Conservation (phyloP, 345 rosid genomes). For the Geranium rotundifolium region DNA sequence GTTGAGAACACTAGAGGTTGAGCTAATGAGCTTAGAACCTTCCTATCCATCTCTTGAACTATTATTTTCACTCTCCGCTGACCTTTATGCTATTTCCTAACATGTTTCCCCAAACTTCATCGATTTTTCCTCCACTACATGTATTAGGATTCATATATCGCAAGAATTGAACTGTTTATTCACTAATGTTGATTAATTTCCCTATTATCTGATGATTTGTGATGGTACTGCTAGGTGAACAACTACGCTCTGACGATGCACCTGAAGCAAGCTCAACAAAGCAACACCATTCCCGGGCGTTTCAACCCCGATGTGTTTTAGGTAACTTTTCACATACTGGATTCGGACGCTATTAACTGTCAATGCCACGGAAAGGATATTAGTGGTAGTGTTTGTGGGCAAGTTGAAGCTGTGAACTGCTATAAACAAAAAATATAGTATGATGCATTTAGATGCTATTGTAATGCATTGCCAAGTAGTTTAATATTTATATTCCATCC, state of each 20-base stretch:
- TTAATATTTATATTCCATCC: too few relatives aligned
- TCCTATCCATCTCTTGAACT: neutral
- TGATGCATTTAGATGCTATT: neutral
- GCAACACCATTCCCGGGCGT: slow-evolving; percentile 23
- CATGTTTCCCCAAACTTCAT: neutral
- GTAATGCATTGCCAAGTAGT: neutral
- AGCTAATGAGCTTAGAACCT: neutral
- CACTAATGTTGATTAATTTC: neutral
- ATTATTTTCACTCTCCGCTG: neutral
- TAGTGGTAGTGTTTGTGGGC: neutral
- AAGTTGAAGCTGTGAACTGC: neutral
- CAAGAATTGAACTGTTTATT: neutral
- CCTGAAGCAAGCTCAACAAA: slow-evolving; percentile 25
- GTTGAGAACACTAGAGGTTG: slow-evolving; percentile 70
- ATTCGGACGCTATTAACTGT: too few relatives aligned
- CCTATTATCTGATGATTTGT: neutral
- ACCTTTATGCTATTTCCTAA: neutral
- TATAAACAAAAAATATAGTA: too few relatives aligned
- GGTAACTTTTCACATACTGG: neutral
- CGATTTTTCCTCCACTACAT: neutral
- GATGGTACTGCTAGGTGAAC: slow-evolving; percentile 30
- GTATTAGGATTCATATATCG: neutral
- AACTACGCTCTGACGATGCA: slow-evolving; percentile 67
- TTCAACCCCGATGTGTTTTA: slow-evolving; percentile 66
- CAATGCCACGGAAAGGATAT: too few relatives aligned